phyloP scores from a whole-genome alignment of 192 early-diverging fungal species.

The Backusella macrospora region DNA sequence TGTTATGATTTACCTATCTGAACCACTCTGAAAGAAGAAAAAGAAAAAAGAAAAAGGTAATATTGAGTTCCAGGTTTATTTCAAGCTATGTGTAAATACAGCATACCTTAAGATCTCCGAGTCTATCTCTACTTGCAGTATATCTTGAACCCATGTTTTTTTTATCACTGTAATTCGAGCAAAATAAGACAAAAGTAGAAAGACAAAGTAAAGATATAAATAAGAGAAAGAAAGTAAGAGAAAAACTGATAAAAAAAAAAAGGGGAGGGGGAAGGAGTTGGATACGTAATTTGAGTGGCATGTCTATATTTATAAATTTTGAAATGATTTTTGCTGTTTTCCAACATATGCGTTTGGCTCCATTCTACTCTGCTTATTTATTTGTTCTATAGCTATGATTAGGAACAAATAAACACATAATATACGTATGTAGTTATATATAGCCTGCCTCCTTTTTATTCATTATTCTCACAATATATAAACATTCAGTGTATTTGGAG shows the following conservation, averaged over 20 bases:
- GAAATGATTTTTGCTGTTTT: background rate
- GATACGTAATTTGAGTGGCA: background rate
- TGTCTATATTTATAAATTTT: background rate
- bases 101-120: slow-evolving; percentile 1
- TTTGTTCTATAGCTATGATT: too few relatives aligned
- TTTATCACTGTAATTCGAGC: background rate
- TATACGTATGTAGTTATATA: too few relatives aligned
- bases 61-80: background rate
- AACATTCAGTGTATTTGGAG: too few relatives aligned
- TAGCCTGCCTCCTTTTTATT: too few relatives aligned
- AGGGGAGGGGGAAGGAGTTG: background rate
- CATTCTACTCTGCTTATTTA: too few relatives aligned
- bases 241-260: background rate
- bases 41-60: background rate
- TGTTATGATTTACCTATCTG: slow-evolving; percentile 13
- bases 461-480: too few relatives aligned
- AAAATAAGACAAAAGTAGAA: background rate
- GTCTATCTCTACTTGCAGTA: slow-evolving; percentile 15
- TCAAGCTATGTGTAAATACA: too few relatives aligned
- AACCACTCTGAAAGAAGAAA: background rate
- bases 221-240: background rate
- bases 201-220: background rate
- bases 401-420: too few relatives aligned
- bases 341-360: too few relatives aligned
- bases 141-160: background rate